These are phyloP conservation scores for Saccharomycopsis sp. DNA, from an alignment of 805 yeast species.

Conservation along the genomic window DNA sequence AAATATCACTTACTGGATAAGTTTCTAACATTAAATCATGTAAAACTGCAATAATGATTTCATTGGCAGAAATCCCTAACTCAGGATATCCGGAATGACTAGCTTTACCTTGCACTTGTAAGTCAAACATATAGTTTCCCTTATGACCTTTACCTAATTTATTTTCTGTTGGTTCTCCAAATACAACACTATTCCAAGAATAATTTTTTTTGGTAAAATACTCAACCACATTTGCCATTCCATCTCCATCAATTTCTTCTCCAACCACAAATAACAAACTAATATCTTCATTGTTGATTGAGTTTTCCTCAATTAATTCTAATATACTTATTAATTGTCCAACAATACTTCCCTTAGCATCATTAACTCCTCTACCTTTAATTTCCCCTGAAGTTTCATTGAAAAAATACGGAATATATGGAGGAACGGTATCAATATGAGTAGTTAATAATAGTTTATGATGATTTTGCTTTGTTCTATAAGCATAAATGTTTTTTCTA, in stretches of 20 bases:
- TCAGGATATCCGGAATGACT: slow-evolving; percentile 66
- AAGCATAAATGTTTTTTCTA: slow-evolving; percentile 35
- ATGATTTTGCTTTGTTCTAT: slow-evolving; percentile 24
- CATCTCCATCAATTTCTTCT: slow-evolving; percentile 58
- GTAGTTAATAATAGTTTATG: slow-evolving; percentile 35
- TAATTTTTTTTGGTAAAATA: slow-evolving; percentile 18
- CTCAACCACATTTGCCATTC: slow-evolving; percentile 40
- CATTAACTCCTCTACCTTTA: slow-evolving; percentile 58
- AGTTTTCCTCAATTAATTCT: slow-evolving; percentile 32
- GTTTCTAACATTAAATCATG: slow-evolving; percentile 19
- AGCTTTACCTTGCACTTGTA: slow-evolving; percentile 44
- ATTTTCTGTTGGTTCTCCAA: slow-evolving; percentile 70
- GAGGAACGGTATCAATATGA: slow-evolving; percentile 49
- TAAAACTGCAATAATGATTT: slow-evolving; percentile 14
- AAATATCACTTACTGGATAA: slow-evolving; percentile 39
- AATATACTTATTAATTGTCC: slow-evolving; percentile 45
- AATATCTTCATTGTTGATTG: slow-evolving; percentile 35
- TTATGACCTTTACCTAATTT: slow-evolving; percentile 64
- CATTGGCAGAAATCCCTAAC: slow-evolving; percentile 53
- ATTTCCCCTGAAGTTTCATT: slow-evolving; percentile 26
- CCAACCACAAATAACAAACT: slow-evolving; percentile 56
- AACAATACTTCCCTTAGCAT: slow-evolving; percentile 65
- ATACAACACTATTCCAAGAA: slow-evolving; percentile 40
- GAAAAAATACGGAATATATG: slow-evolving; percentile 30
- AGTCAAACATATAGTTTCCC: slow-evolving; percentile 36